Evolutionary conservation across 2,329 filamentous ascomycete species (phyloP).

Genomic region (Proliferodiscus dingleyae): DNA sequence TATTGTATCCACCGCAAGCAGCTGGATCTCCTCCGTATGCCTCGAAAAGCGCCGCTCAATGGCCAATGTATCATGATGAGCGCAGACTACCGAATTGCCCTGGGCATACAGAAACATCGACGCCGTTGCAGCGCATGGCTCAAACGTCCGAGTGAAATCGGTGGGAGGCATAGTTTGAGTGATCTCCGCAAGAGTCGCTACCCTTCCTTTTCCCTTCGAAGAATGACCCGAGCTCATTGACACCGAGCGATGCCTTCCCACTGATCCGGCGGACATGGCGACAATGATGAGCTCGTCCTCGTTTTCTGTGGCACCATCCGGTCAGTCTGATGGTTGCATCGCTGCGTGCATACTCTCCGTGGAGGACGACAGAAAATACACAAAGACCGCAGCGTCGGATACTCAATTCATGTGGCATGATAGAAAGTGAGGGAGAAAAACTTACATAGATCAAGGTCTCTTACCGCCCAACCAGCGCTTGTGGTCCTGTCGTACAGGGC

Average conservation of each 20-base stretch:
- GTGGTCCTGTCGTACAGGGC: constrained; percentile 31
- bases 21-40: constrained; percentile 76
- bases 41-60: constrained; percentile 82
- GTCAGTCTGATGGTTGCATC: constrained; percentile 30
- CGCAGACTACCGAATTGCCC: constrained; percentile 74
- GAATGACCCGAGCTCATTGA: constrained; percentile 55
- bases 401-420: constrained; percentile 18
- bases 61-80: constrained; percentile 87
- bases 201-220: constrained; percentile 37
- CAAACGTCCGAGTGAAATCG: constrained; percentile 56
- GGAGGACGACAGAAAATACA: constrained; percentile 21
- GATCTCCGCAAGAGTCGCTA: constrained; percentile 46
- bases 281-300: constrained; percentile 28
- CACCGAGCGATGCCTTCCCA: constrained; percentile 54
- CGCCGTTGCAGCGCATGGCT: constrained; percentile 85
- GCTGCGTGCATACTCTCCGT: constrained; percentile 16
- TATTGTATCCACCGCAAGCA: constrained; percentile 85
- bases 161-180: constrained; percentile 42
- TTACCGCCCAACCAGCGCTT: constrained; percentile 28
- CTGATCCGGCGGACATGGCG: constrained; percentile 53
- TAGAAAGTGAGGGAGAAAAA: constrained; percentile 14
- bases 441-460: constrained; percentile 28
- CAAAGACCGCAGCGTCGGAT: constrained; percentile 14
- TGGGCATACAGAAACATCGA: constrained; percentile 88
- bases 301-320: constrained; percentile 24